Conservation (phyloP, 164 flowering plant genomes). For the Aristolochia contorta region DNA sequence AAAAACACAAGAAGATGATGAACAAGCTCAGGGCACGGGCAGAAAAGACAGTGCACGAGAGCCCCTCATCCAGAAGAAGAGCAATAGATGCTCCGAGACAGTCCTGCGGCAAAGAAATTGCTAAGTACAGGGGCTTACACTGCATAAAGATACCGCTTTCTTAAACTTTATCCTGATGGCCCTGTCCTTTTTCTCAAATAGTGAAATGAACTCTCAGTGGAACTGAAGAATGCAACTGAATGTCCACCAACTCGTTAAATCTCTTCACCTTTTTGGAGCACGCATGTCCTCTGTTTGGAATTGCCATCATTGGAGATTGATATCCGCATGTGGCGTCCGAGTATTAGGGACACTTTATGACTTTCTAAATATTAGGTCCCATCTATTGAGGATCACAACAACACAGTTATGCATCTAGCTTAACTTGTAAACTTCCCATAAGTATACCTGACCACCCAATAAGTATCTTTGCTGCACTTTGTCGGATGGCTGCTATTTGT, state of each 20-base stretch:
- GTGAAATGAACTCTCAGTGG: slow-evolving; percentile 7
- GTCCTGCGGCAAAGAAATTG: slow-evolving; percentile 96
- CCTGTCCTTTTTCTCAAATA: slow-evolving; percentile 13
- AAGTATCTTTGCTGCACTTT: too few species aligned
- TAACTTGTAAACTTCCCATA: too few species aligned
- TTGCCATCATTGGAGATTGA: slow-evolving; percentile 5
- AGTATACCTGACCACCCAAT: too few species aligned
- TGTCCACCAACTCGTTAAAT: slow-evolving; percentile 8
- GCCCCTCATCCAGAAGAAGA: slow-evolving; percentile 52
- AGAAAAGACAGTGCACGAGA: slow-evolving; percentile 47
- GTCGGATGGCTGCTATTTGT: too few species aligned
- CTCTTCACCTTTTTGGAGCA: slow-evolving; percentile 10
- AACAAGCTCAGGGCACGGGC: slow-evolving; percentile 41
- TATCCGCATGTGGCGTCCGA: not conserved
- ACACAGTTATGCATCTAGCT: too few species aligned
- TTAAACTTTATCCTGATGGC: slow-evolving; percentile 14
- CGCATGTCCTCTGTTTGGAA: slow-evolving; percentile 4
- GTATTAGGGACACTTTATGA: not conserved
- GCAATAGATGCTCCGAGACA: slow-evolving; percentile 47
- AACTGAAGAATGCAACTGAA: slow-evolving; percentile 9
- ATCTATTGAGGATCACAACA: not conserved
- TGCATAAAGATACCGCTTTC: slow-evolving; percentile 26
- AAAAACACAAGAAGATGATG: slow-evolving; percentile 42
- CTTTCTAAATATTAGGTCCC: not conserved
- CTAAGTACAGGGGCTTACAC: slow-evolving; percentile 66